Conservation (phyloP, 345 rosid species). For the Carallia pectinifolia region DNA sequence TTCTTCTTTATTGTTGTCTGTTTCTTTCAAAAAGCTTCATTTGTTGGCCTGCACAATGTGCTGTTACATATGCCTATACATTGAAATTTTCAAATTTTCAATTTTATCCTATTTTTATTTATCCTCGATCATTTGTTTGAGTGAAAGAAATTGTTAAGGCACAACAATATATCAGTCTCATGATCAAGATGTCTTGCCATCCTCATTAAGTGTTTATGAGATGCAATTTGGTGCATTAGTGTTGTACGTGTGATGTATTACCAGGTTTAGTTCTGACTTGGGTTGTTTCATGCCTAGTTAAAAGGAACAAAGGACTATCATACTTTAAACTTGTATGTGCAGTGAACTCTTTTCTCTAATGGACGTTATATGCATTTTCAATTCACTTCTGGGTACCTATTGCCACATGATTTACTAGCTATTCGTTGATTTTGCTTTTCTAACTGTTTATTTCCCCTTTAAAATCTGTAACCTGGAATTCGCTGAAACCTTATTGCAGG, state of each 20-base stretch:
- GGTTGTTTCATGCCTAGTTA: too few relatives aligned
- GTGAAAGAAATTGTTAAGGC: too few relatives aligned
- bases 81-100: background rate
- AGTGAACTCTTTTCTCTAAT: too few relatives aligned
- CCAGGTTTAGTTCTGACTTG: background rate
- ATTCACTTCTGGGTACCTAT: background rate
- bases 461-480: background rate
- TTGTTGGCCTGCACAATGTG: background rate
- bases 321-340: too few relatives aligned
- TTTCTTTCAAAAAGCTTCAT: background rate
- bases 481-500: constrained; percentile 44
- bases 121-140: too few relatives aligned
- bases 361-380: background rate
- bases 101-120: background rate
- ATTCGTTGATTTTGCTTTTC: background rate
- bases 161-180: background rate
- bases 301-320: too few relatives aligned
- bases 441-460: background rate
- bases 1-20: background rate
- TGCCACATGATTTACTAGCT: background rate
- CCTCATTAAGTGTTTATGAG: background rate
- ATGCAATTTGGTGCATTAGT: background rate
- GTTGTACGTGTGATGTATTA: background rate
- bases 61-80: background rate
- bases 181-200: background rate